A percentile compares a stretch with the other conserved stretches of the same genome.
Evolutionary conservation across 2,329 filamentous ascomycete genomes (phyloP).

Genomic region (Paracamarosporium sp.): DNA sequence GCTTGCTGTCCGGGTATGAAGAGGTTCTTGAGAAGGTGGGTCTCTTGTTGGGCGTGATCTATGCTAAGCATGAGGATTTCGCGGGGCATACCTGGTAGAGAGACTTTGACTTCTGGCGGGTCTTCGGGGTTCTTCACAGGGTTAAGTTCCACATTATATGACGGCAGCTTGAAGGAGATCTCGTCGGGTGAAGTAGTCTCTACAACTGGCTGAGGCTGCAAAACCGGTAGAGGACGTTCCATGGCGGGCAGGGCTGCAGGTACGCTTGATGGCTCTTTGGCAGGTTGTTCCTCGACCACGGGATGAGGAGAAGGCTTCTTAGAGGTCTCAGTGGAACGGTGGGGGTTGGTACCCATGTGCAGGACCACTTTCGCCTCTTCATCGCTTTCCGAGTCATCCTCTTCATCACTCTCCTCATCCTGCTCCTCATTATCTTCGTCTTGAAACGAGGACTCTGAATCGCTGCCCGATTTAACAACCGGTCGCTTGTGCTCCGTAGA

Average conservation of each 20-base stretch:
- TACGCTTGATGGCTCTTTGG: background rate
- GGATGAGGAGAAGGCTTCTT: background rate
- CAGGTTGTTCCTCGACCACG: too few relatives aligned
- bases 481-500: background rate
- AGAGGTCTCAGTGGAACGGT: background rate
- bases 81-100: slow-evolving; percentile 45
- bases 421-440: background rate
- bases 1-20: slow-evolving; percentile 36
- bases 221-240: background rate
- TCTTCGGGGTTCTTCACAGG: background rate
- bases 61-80: slow-evolving; percentile 35
- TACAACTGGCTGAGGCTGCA: background rate
- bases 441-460: background rate
- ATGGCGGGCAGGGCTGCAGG: background rate
- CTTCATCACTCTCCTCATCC: slow-evolving; percentile 7
- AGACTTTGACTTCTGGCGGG: background rate
- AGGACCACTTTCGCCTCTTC: background rate
- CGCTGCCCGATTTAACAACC: background rate
- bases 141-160: background rate
- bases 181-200: background rate
- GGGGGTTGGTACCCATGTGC: background rate
- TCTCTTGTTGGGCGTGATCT: slow-evolving; percentile 32
- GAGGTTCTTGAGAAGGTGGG: slow-evolving; percentile 31
- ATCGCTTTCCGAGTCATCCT: background rate
- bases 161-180: slow-evolving; percentile 1